These are phyloP conservation scores for Lipomyces chichibuensis DNA, from an alignment of 805 yeast species.

Conservation along the genomic window DNA sequence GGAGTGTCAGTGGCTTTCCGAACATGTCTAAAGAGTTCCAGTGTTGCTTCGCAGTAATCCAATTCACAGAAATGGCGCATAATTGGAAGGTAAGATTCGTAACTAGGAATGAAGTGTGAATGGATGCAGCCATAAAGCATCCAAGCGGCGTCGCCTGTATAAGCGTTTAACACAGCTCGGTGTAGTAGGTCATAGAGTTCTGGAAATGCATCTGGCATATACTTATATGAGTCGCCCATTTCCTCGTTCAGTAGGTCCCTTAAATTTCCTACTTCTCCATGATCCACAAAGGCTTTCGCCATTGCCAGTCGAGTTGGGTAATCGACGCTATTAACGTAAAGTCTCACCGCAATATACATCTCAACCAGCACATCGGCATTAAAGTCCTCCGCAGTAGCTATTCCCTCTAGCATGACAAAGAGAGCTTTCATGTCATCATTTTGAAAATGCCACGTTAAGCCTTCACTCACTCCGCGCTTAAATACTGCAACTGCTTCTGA, in stretches of 20 bases:
- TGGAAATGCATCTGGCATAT: constrained; percentile 41
- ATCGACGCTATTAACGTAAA: constrained; percentile 48
- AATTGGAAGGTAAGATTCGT: constrained; percentile 60
- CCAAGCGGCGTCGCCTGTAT: constrained; percentile 55
- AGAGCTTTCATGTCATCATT: constrained; percentile 36
- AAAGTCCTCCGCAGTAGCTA: constrained; percentile 20
- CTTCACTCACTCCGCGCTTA: constrained; percentile 28
- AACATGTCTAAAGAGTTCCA: constrained; percentile 63
- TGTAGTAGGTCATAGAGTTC: constrained; percentile 51
- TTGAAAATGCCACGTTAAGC: constrained; percentile 35
- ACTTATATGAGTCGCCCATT: constrained; percentile 40
- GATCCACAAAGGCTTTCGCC: constrained; percentile 45
- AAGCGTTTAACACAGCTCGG: constrained; percentile 49
- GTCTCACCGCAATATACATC: constrained; percentile 50
- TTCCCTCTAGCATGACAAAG: constrained; percentile 32
- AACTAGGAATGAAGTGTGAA: constrained; percentile 59
- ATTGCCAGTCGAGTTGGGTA: constrained; percentile 48
- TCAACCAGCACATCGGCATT: constrained; percentile 34
- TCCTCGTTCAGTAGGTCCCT: constrained; percentile 51
- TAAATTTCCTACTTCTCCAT: constrained; percentile 49
- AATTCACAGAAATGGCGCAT: constrained; percentile 58
- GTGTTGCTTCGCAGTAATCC: constrained; percentile 63
- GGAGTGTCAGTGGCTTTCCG: constrained; percentile 45
- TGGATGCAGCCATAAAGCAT: constrained; percentile 60
- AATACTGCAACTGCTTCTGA: constrained; percentile 28